Base-by-base conservation (phyloP, 306 rosid species). In the Cicer pinnatifidum region DNA sequence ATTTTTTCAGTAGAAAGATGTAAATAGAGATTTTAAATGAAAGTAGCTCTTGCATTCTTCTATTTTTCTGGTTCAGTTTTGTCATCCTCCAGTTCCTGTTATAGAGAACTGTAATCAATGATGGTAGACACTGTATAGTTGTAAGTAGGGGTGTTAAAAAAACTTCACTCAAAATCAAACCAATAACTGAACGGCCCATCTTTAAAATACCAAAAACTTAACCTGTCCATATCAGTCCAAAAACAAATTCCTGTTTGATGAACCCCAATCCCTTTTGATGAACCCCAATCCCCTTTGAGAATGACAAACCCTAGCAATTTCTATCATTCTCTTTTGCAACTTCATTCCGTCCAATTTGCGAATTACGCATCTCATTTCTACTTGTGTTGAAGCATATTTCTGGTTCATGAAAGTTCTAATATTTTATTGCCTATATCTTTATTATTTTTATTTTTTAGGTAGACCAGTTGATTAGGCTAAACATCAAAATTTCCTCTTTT, bases 61-160 rank as follows among this genome's bases (percentile, higher is more conserved):
- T 63, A 52, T 56, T 38, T 83, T 83, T 61, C 23, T 57, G 67
- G 53, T 62, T 7, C 57, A 57, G 20, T 37, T 74, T 63, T 57
- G 46, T 52, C 64, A 75, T 63, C 56, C 56, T 64, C 16, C 20
- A 45, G 17, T 44, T 17, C 51, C 8, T 47, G n/a, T 63, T 62
- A 54, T 46, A 39, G 68, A 48, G 59, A 54, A 38, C 59, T 62
- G 46, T 53, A 35, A 56, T 57, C 52, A 70, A 40, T 56, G 48
- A 43, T 38, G 57, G 13, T 72, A 5, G 75, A 23, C 69, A 40
- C 20, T 9, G 6, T 56, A 56, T 56, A 2, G 33, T 3, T 28
- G 33, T 28, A 56, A 16, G 59, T 16, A 52, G 59, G 20, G 11
- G 28, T 16, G 59, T 17, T 16, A 3, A 9, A 53, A 8, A 8